Evolutionary conservation across 352 stramenopile genomes (phyloP).

Genomic region (Phytophthora agathidicida): DNA sequence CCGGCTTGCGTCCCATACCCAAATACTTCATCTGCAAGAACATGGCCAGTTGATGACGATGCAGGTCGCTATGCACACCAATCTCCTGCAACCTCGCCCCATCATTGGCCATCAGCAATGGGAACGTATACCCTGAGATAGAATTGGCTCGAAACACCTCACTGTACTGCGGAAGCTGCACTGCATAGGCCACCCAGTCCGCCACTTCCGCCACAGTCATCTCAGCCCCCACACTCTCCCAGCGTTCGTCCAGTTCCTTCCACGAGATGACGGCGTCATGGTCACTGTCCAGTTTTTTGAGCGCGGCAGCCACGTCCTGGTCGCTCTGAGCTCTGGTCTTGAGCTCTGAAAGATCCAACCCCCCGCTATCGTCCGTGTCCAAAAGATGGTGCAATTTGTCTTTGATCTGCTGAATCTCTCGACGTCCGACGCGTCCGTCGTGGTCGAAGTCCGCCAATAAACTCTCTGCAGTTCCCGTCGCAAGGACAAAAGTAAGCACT

Average conservation of each 20-base stretch:
- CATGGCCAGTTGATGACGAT: conserved; percentile 81
- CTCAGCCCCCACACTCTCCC: conserved; percentile 79
- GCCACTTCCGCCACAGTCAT: conserved; percentile 87
- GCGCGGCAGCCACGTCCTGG: conserved; percentile 69
- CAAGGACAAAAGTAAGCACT: conserved; percentile 45
- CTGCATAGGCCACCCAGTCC: conserved; percentile 82
- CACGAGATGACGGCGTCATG: conserved; percentile 83
- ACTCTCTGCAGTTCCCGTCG: conserved; percentile 55
- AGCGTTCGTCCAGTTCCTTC: conserved; percentile 83
- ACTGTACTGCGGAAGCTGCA: conserved; percentile 84
- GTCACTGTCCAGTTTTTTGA: conserved; percentile 81
- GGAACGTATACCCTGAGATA: conserved; percentile 88
- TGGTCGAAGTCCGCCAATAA: conserved; percentile 83
- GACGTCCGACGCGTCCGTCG: conserved; percentile 72
- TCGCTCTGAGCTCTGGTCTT: conserved; percentile 55
- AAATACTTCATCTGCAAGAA: conserved; percentile 88
- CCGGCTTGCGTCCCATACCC: conserved; percentile 73
- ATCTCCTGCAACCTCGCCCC: conserved; percentile 73
- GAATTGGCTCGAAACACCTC: conserved; percentile 79
- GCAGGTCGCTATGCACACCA: conserved; percentile 68
- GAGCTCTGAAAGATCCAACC: conserved; percentile 78
- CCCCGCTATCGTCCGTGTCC: conserved; percentile 78
- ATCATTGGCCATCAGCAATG: conserved; percentile 86
- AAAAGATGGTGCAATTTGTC: conserved; percentile 84
- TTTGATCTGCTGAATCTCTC: conserved; percentile 83